A percentile compares a stretch with the other conserved stretches of the same genome.
Conservation (phyloP, 2,329 filamentous ascomycete species). For the Colletotrichum eleusines region DNA sequence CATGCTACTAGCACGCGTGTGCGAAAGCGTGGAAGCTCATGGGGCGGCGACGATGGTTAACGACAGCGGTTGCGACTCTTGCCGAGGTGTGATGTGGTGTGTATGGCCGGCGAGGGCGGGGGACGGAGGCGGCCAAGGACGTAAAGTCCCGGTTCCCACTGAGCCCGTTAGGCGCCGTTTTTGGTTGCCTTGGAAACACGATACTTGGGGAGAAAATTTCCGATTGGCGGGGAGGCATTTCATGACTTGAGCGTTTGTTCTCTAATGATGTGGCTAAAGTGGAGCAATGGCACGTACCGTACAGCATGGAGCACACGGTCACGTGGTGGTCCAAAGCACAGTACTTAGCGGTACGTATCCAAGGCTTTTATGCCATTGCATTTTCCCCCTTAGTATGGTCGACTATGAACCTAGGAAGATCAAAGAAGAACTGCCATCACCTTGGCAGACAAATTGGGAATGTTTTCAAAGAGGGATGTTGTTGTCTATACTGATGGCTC, state of each 20-base stretch:
- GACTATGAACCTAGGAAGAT: too few species aligned
- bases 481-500: too few species aligned
- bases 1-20: too few species aligned
- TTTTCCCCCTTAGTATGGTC: too few species aligned
- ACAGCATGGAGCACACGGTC: too few species aligned
- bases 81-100: not conserved
- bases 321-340: too few species aligned
- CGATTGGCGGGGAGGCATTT: not conserved
- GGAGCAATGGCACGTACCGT: not conserved
- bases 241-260: not conserved
- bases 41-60: not conserved
- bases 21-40: not conserved
- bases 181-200: not conserved
- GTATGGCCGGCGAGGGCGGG: not conserved
- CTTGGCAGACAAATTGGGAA: too few species aligned
- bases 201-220: not conserved
- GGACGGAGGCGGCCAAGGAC: not conserved
- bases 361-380: too few species aligned
- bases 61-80: not conserved
- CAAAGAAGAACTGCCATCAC: too few species aligned
- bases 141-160: not conserved
- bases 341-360: too few species aligned
- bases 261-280: not conserved
- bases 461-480: too few species aligned
- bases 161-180: not conserved